A percentile compares a stretch with the other conserved stretches of the same genome.
Conservation (phyloP, 495 filamentous ascomycete species). For the Penicillium macrosclerotiorum region DNA sequence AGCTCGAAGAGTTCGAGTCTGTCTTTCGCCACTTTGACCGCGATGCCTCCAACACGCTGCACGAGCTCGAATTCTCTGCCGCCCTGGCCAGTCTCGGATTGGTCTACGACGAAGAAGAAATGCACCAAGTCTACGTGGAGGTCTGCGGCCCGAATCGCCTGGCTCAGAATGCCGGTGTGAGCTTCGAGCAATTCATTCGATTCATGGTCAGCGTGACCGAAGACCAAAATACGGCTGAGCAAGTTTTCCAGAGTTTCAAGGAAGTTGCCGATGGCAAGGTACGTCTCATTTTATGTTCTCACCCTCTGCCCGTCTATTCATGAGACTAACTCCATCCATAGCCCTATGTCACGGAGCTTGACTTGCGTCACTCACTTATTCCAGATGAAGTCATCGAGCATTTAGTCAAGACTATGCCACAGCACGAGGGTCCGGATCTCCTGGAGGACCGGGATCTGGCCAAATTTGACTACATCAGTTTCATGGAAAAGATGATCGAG, state of each 20-base stretch:
- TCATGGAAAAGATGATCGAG: constrained; percentile 77
- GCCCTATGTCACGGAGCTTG: constrained; percentile 97
- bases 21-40: constrained; percentile 98
- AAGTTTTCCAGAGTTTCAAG: constrained; percentile 93
- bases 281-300: constrained; percentile 18
- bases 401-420: constrained; percentile 80
- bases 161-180: constrained; percentile 60
- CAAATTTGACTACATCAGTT: constrained; percentile 89
- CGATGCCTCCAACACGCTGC: constrained; percentile 85
- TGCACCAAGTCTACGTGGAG: constrained; percentile 85
- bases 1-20: constrained; percentile 95
- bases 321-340: constrained; percentile 25
- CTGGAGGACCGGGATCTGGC: constrained; percentile 70
- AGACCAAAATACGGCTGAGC: constrained; percentile 96
- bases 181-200: constrained; percentile 96
- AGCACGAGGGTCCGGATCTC: constrained; percentile 73
- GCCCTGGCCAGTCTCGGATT: constrained; percentile 89
- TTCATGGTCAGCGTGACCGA: constrained; percentile 99
- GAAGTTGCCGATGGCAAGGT: constrained; percentile 97
- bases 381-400: constrained; percentile 95
- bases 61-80: constrained; percentile 92
- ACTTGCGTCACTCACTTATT: constrained; percentile 88
- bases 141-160: constrained; percentile 58
- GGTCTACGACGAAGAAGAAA: constrained; percentile 93
- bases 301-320: background rate